A percentile compares a stretch with the other conserved stretches of the same genome.
Conservation (phyloP, 805 yeast genomes). For the Starmerella sp. region DNA sequence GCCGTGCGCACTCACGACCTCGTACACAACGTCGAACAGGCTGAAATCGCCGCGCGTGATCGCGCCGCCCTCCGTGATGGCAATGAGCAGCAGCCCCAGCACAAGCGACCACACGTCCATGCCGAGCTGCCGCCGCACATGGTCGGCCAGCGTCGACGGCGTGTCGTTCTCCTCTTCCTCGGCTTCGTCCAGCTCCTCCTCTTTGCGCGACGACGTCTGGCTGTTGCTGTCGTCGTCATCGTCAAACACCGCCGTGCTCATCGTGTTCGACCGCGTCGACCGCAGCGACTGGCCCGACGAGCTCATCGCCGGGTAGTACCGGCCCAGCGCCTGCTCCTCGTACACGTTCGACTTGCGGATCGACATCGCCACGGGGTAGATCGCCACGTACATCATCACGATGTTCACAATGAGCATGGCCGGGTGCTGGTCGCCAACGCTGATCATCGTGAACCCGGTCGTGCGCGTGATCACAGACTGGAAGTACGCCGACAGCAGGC, state of each 20-base stretch:
- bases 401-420: slow-evolving; percentile 87
- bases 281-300: slow-evolving; percentile 1
- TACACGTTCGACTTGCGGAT: slow-evolving; percentile 95
- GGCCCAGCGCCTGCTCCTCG: slow-evolving; percentile 93
- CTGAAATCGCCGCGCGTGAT: slow-evolving; percentile 28
- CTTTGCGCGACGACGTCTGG: slow-evolving; percentile 12
- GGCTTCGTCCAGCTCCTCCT: slow-evolving; percentile 5
- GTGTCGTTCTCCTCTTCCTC: slow-evolving; percentile 24
- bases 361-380: slow-evolving; percentile 88
- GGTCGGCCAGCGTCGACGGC: slow-evolving; percentile 35
- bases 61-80: slow-evolving; percentile 70
- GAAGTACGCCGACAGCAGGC: slow-evolving; percentile 71
- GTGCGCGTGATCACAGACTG: slow-evolving; percentile 92
- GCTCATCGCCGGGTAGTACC: slow-evolving; percentile 37
- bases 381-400: slow-evolving; percentile 98
- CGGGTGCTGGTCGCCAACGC: slow-evolving; percentile 62
- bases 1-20: slow-evolving; percentile 89
- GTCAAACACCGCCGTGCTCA: neutral
- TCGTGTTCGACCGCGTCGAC: slow-evolving; percentile 4
- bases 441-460: slow-evolving; percentile 74
- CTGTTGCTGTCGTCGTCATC: slow-evolving; percentile 22
- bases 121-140: slow-evolving; percentile 81
- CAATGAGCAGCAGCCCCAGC: slow-evolving; percentile 71
- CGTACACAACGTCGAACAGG: slow-evolving; percentile 62
- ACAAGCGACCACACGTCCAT: slow-evolving; percentile 92